Evolutionary conservation across 2,329 filamentous ascomycete species (phyloP).

Genomic region (Gliomastix tumulicola): DNA sequence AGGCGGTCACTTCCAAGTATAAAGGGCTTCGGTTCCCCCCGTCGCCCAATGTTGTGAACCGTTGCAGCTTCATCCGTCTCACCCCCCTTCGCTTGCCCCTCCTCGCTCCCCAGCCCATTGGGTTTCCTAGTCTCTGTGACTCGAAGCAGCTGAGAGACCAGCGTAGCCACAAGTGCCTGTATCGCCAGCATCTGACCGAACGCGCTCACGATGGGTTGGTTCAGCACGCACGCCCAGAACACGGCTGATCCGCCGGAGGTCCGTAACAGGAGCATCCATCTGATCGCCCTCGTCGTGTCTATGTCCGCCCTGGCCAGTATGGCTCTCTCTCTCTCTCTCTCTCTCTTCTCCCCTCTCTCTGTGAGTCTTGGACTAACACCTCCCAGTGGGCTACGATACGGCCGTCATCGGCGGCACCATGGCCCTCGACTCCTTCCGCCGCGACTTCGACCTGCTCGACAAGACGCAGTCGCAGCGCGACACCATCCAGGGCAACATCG

Average conservation of each 20-base stretch:
- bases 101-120: too few species aligned
- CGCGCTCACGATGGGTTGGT: too few species aligned
- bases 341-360: neutral
- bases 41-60: too few species aligned
- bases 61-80: too few species aligned
- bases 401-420: constrained; percentile 31
- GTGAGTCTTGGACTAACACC: neutral
- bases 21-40: too few species aligned
- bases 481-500: constrained; percentile 28
- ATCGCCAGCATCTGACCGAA: too few species aligned
- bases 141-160: too few species aligned
- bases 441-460: constrained; percentile 22
- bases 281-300: constrained; percentile 15
- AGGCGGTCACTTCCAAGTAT: too few species aligned
- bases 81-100: too few species aligned
- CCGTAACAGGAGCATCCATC: constrained; percentile 17
- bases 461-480: constrained; percentile 16
- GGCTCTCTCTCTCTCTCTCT: neutral
- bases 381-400: constrained; percentile 25
- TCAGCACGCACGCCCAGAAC: constrained; percentile 26
- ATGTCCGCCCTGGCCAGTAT: constrained; percentile 17
- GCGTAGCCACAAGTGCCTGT: too few species aligned
- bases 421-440: constrained; percentile 25
- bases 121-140: too few species aligned
- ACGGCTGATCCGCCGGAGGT: constrained; percentile 14